Percentiles rank a stretch among this genome's conserved stretches.
Conservation (phyloP, 306 rosid genomes). For the Senna siamea region DNA sequence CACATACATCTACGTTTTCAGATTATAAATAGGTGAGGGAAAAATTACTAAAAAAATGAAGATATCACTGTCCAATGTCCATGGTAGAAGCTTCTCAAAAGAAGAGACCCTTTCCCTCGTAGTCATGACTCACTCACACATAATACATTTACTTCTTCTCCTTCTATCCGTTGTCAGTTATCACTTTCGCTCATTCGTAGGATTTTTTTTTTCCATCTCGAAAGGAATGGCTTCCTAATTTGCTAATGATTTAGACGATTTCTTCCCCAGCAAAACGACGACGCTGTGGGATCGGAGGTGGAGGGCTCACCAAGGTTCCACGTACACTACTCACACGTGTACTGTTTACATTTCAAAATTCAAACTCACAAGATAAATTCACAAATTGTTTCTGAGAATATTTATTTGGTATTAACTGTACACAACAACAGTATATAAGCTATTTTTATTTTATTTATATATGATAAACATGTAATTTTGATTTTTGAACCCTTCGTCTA, state of each 20-base stretch:
- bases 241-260: neutral
- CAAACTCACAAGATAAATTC: neutral
- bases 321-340: constrained; percentile 47
- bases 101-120: too few relatives aligned
- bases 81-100: constrained; percentile 1
- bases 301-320: too few relatives aligned
- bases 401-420: neutral
- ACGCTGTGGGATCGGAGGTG: too few relatives aligned
- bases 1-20: neutral
- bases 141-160: neutral
- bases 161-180: constrained; percentile 2
- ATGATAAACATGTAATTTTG: neutral
- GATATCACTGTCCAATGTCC: neutral
- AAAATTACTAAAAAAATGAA: neutral
- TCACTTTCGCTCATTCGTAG: neutral
- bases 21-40: constrained; percentile 18
- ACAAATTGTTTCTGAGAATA: neutral
- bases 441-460: constrained; percentile 3
- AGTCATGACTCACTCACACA: too few relatives aligned
- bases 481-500: constrained; percentile 23
- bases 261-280: constrained; percentile 30
- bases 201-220: neutral
- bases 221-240: neutral
- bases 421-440: neutral
- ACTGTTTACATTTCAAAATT: neutral